These are phyloP conservation scores for Rhizopogon sp. DNA, from an alignment of 768 basidiomycete genomes.

Conservation along the genomic window DNA sequence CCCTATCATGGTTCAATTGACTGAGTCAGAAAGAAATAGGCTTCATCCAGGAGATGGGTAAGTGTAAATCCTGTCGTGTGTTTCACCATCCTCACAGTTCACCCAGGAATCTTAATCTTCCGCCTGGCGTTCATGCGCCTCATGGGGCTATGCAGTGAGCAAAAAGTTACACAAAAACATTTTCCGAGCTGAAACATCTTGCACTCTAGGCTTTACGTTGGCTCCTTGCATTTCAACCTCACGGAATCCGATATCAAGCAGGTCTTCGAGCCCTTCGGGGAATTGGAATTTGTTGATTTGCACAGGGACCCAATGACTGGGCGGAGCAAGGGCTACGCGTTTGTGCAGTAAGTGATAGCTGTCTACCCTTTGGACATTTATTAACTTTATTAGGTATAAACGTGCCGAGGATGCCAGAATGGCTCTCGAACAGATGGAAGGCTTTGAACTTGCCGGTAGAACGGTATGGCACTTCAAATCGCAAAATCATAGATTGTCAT, in stretches of 20 bases:
- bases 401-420: slow-evolving; percentile 91
- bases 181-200: slow-evolving; percentile 1
- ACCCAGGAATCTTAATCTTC: slow-evolving; percentile 69
- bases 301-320: slow-evolving; percentile 94
- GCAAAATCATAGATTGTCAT: slow-evolving; percentile 8
- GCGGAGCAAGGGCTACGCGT: slow-evolving; percentile 95
- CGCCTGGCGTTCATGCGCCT: slow-evolving; percentile 78
- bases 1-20: slow-evolving; percentile 93
- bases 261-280: slow-evolving; percentile 98
- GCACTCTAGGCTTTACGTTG: slow-evolving; percentile 80
- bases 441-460: slow-evolving; percentile 94
- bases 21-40: slow-evolving; percentile 93
- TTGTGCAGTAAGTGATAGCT: slow-evolving; percentile 73
- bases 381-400: slow-evolving; percentile 58
- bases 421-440: slow-evolving; percentile 98
- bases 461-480: slow-evolving; percentile 48
- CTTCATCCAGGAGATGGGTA: slow-evolving; percentile 87
- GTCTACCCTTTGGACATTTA: not conserved
- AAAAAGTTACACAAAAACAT: not conserved
- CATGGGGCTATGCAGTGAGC: slow-evolving; percentile 83
- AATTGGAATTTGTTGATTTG: slow-evolving; percentile 97
- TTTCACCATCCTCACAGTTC: slow-evolving; percentile 6
- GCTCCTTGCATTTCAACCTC: slow-evolving; percentile 94
- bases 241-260: slow-evolving; percentile 97
- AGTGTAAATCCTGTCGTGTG: slow-evolving; percentile 21